A percentile compares a stretch with the other conserved stretches of the same genome.
Conservation (phyloP, 2,329 filamentous ascomycete species). For the Fragosphaeria purpurea region DNA sequence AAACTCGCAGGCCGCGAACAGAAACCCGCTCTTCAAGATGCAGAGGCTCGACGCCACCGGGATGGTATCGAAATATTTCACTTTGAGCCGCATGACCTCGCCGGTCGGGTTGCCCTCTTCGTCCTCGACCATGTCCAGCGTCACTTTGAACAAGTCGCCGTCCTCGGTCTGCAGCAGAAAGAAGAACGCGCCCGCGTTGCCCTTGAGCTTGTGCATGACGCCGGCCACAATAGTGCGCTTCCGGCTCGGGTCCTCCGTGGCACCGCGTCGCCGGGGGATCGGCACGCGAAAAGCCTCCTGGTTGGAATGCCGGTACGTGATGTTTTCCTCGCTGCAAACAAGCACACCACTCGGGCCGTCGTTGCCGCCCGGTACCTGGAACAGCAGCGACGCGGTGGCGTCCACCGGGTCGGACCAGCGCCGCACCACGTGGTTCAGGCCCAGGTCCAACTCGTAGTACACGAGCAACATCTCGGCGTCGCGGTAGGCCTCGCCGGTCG, state of each 20-base stretch:
- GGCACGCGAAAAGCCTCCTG: slow-evolving; percentile 81
- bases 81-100: slow-evolving; percentile 72
- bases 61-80: slow-evolving; percentile 97
- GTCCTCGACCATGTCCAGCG: slow-evolving; percentile 80
- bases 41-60: slow-evolving; percentile 79
- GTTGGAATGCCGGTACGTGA: slow-evolving; percentile 96
- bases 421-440: slow-evolving; percentile 91
- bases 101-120: slow-evolving; percentile 67
- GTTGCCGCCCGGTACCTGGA: slow-evolving; percentile 88
- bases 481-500: slow-evolving; percentile 69
- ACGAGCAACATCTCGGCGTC: slow-evolving; percentile 85
- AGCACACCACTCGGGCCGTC: slow-evolving; percentile 92
- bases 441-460: slow-evolving; percentile 95
- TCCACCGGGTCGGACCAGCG: slow-evolving; percentile 96
- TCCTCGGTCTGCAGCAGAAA: slow-evolving; percentile 94
- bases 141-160: slow-evolving; percentile 96
- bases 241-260: slow-evolving; percentile 83
- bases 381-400: slow-evolving; percentile 76
- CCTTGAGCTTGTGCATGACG: slow-evolving; percentile 94
- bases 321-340: slow-evolving; percentile 86
- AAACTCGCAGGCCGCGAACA: slow-evolving; percentile 85
- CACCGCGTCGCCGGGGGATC: slow-evolving; percentile 76
- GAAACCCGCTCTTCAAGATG: slow-evolving; percentile 90
- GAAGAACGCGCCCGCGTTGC: slow-evolving; percentile 78
- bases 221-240: slow-evolving; percentile 82